Conservation (phyloP, 805 yeast species). For the Saturnispora saitoi region DNA sequence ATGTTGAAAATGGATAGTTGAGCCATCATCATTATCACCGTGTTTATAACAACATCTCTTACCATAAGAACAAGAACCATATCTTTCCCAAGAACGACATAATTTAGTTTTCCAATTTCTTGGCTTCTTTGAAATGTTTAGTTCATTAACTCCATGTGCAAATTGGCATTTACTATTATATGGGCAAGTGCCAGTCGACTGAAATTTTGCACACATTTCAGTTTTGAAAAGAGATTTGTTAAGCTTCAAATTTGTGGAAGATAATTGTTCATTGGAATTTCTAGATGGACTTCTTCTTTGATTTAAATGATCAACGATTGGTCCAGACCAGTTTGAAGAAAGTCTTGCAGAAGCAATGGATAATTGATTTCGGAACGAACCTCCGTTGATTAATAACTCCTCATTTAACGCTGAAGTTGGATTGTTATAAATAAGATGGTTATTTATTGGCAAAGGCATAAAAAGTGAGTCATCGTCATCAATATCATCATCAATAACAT, state of each 20-base stretch:
- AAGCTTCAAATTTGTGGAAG: constrained; percentile 3
- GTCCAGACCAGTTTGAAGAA: neutral
- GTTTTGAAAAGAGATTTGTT: constrained; percentile 60
- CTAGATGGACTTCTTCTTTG: neutral
- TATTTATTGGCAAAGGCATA: neutral
- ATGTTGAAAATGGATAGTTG: constrained; percentile 2
- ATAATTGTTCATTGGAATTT: neutral
- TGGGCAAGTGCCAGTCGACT: constrained; percentile 66
- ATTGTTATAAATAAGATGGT: too few species aligned
- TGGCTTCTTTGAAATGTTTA: constrained; percentile 63
- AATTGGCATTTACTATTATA: constrained; percentile 90
- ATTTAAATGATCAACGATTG: neutral
- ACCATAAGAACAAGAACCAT: constrained; percentile 81
- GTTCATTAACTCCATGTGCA: constrained; percentile 80
- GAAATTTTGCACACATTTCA: constrained; percentile 75
- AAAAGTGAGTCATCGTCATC: neutral
- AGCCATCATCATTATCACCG: constrained; percentile 33
- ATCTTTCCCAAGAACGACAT: constrained; percentile 79
- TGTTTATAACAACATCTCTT: constrained; percentile 90
- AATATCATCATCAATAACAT: neutral
- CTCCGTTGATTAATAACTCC: neutral
- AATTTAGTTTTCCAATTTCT: constrained; percentile 87
- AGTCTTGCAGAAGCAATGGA: neutral
- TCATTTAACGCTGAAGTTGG: neutral
- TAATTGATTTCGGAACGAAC: neutral